A percentile compares a stretch with the other conserved stretches of the same genome.
These are phyloP conservation scores for Magnaporthiopsis incrustans DNA, from an alignment of 2,329 filamentous ascomycete genomes.

Conservation along the genomic window DNA sequence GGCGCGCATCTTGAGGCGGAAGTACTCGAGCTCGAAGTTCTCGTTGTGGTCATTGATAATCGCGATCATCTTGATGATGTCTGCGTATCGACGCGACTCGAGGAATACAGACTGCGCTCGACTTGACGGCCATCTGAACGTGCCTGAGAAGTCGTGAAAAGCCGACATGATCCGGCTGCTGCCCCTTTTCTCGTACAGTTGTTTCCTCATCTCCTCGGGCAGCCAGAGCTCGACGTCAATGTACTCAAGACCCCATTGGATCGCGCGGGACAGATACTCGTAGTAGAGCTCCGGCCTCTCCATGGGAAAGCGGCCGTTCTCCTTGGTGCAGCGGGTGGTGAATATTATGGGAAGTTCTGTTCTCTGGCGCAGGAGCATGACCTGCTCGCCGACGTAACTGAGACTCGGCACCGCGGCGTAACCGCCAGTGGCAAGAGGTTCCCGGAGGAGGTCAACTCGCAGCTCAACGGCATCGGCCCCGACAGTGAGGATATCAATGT, in stretches of 20 bases:
- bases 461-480: constrained; percentile 81
- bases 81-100: constrained; percentile 64
- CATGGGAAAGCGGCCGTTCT: constrained; percentile 82
- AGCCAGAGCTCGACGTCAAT: constrained; percentile 86
- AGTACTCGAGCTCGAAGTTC: constrained; percentile 86
- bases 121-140: constrained; percentile 72
- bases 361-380: constrained; percentile 74
- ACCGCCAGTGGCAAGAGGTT: constrained; percentile 53
- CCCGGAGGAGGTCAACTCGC: constrained; percentile 72
- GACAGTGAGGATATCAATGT: constrained; percentile 80
- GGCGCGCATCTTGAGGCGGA: constrained; percentile 66
- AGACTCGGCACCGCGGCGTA: constrained; percentile 65
- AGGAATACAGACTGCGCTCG: constrained; percentile 66
- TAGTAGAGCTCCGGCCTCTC: constrained; percentile 68
- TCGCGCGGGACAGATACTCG: constrained; percentile 71
- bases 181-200: constrained; percentile 61
- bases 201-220: constrained; percentile 64
- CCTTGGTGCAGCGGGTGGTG: constrained; percentile 71
- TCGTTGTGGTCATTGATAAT: constrained; percentile 75
- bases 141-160: constrained; percentile 81
- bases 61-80: constrained; percentile 87
- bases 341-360: constrained; percentile 88
- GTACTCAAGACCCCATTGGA: constrained; percentile 86
- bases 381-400: constrained; percentile 77
- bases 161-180: constrained; percentile 85